These are phyloP conservation scores for Fraxinus cuspidata DNA, from an alignment of 257 asterid species.

Conservation along the genomic window DNA sequence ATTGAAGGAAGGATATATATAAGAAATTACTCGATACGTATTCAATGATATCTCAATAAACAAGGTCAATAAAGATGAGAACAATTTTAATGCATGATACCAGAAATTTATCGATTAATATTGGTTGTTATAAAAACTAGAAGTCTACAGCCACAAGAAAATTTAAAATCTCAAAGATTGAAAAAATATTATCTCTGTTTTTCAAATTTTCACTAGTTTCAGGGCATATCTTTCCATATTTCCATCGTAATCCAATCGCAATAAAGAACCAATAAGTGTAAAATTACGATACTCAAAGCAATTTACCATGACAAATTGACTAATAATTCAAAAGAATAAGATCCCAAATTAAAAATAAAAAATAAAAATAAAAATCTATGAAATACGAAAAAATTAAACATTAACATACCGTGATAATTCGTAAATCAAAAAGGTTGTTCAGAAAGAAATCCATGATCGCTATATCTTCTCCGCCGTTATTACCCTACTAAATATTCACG, in stretches of 20 bases:
- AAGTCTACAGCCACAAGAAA: not conserved
- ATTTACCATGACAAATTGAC: not conserved
- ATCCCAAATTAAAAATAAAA: not conserved
- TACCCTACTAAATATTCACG: too few species aligned
- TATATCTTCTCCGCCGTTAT: too few species aligned
- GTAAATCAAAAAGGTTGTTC: too few species aligned
- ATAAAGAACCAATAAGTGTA: not conserved
- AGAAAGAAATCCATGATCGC: too few species aligned
- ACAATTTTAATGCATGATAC: not conserved
- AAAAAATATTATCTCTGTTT: not conserved
- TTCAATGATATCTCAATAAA: constrained; percentile 11
- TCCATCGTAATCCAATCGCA: not conserved
- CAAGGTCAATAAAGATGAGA: not conserved
- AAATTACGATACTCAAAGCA: not conserved
- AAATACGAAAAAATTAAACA: too few species aligned
- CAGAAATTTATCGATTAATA: not conserved
- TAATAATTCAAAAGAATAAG: too few species aligned
- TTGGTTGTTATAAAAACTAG: not conserved
- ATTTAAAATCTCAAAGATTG: not conserved
- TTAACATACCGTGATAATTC: too few species aligned
- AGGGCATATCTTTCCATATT: too few species aligned
- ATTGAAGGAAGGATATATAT: not conserved
- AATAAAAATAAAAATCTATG: too few species aligned
- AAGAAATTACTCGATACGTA: not conserved
- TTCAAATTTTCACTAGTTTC: not conserved